These are phyloP conservation scores for Nakataea oryzae DNA, from an alignment of 2,329 filamentous ascomycete genomes.

Conservation along the genomic window DNA sequence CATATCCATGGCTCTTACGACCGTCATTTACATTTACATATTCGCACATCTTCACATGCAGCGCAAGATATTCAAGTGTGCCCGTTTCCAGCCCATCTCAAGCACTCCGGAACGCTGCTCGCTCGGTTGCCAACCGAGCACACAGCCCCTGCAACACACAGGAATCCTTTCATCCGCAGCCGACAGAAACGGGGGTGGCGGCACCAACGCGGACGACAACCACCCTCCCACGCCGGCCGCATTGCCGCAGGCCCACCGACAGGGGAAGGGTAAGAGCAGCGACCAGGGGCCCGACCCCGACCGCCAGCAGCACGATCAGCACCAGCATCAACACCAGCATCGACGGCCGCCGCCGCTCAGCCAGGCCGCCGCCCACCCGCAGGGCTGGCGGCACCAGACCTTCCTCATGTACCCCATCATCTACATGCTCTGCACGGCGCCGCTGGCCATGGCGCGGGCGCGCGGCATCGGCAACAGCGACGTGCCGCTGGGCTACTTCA, in stretches of 20 bases:
- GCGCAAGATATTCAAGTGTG: conserved; percentile 3
- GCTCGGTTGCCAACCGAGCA: no score
- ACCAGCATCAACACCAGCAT: conserved; percentile 8
- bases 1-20: conserved; percentile 24
- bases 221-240: no score
- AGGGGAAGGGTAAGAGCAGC: no score
- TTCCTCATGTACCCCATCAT: conserved; percentile 60
- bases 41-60: conserved; percentile 27
- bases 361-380: neutral
- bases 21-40: conserved; percentile 27
- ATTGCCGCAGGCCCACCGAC: neutral
- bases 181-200: neutral
- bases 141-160: neutral
- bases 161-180: neutral
- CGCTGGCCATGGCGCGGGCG: conserved; percentile 54
- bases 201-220: neutral
- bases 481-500: conserved; percentile 44
- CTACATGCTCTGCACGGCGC: conserved; percentile 59
- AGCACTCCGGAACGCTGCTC: neutral
- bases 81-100: neutral
- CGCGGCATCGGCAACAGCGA: conserved; percentile 38
- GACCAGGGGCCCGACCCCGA: conserved; percentile 13
- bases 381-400: neutral
- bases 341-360: neutral
- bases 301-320: conserved; percentile 10